Evolutionary conservation across 2,329 filamentous ascomycete species (phyloP).

Genomic region (Colletotrichum lentis): DNA sequence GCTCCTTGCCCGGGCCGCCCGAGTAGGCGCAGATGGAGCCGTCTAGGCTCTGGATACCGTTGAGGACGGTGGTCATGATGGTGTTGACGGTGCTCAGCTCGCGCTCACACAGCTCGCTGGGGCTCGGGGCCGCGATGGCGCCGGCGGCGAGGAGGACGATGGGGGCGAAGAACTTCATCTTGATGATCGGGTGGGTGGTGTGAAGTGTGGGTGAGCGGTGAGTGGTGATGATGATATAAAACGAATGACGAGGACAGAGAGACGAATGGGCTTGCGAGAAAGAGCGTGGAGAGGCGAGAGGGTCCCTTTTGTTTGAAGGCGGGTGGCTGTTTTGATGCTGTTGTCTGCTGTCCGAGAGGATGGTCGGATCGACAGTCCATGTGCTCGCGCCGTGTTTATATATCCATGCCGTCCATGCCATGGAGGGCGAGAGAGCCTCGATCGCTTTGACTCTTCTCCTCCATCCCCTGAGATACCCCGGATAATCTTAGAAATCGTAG

Average conservation of each 20-base stretch:
- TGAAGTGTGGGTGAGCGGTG: background rate
- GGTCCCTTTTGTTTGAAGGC: constrained; percentile 5
- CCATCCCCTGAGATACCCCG: constrained; percentile 31
- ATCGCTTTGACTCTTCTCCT: constrained; percentile 20
- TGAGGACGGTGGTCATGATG: constrained; percentile 36
- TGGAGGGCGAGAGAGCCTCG: background rate
- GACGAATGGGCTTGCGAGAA: constrained; percentile 8
- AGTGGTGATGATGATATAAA: background rate
- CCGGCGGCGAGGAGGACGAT: constrained; percentile 31
- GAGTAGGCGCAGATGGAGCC: constrained; percentile 19
- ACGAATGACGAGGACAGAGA: background rate
- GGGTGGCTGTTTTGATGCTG: constrained; percentile 20
- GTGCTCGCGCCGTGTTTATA: constrained; percentile 21
- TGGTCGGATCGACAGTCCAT: constrained; percentile 8
- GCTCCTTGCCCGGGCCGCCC: constrained; percentile 27
- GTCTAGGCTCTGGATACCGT: constrained; percentile 28
- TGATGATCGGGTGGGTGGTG: background rate
- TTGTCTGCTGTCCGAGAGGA: constrained; percentile 6
- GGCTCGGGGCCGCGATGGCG: constrained; percentile 18
- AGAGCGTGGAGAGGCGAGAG: constrained; percentile 6
- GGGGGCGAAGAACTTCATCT: constrained; percentile 31
- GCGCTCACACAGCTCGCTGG: constrained; percentile 25
- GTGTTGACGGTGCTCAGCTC: constrained; percentile 31
- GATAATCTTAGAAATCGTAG: constrained; percentile 21
- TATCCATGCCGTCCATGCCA: constrained; percentile 16